Evolutionary conservation across 441 rosid genomes (phyloP).

Genomic region (Corymbia citriodora): DNA sequence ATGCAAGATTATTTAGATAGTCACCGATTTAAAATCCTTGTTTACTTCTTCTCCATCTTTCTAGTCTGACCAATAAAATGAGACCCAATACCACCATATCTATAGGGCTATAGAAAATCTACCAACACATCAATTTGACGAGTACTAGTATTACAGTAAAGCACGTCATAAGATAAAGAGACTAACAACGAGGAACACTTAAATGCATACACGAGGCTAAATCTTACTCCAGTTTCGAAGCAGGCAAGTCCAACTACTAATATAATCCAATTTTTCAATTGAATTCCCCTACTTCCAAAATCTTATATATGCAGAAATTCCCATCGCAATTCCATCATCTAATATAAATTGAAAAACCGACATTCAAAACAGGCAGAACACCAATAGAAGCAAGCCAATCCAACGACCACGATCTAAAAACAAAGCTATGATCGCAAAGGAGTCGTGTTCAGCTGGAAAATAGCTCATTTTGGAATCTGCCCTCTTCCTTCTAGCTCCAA

Average conservation of each 20-base stretch:
- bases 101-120: background rate
- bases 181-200: background rate
- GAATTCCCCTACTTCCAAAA: background rate
- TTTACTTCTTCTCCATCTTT: background rate
- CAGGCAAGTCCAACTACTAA: background rate
- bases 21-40: background rate
- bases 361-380: background rate
- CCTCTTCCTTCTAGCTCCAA: background rate
- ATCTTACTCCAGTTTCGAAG: background rate
- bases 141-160: fast-evolving
- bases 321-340: background rate
- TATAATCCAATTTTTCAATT: background rate
- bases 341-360: background rate
- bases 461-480: background rate
- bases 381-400: background rate
- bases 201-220: background rate
- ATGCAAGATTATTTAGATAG: background rate
- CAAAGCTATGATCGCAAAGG: background rate
- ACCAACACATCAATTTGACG: background rate
- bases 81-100: background rate
- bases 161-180: background rate
- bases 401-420: background rate
- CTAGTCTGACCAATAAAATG: background rate
- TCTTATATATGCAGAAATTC: background rate
- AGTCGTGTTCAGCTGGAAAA: background rate